Base-by-base conservation (phyloP, 768 basidiomycete genomes). In the Lentinula aciculospora region DNA sequence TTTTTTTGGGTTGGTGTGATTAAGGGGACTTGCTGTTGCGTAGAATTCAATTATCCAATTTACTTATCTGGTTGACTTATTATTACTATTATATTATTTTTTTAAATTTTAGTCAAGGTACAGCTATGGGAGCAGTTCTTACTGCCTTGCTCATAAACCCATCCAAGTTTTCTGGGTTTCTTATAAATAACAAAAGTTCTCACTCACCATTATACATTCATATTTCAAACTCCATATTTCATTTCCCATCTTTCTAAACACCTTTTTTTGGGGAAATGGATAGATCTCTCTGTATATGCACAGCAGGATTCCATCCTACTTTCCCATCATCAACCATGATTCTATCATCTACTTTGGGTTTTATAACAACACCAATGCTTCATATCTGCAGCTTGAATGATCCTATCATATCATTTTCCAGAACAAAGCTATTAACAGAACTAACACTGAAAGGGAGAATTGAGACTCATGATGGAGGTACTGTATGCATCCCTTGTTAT, bases 171-270 rank as follows among this genome's bases (percentile, higher is more conserved):
- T 80, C 83, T 2, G 70, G 78, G 25, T 89, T 91, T 66, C 68
- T 89, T 28, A 69, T 83, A 17, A 77, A 89, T 59, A 85, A 85
- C 21, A 66, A 83, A 53, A 69, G 85, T 17, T 84, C 82, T 8
- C 89, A 92, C 68, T 86, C 86, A n/a, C 88, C 87, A 0, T 73
- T 92, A 89, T 90, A 66, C 58, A 82, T n/a, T n/a, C n/a, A n/a
- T n/a, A n/a, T n/a, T n/a, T 68, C 56, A 25, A n/a, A 23, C 34
- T 44, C n/a, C n/a, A n/a, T n/a, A n/a, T n/a, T n/a, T 15, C 12
- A 29, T 19, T n/a, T 31, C 27, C 19, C 60, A 25, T 46, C 56
- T 45, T 50, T 21, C 23, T 1, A 44, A 25, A 46, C 27, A 25
- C 17, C 39, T 46, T 25, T 89, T n/a, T n/a, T n/a, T n/a, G n/a